Evolutionary conservation across 345 rosid species (phyloP), one percentile per base, ranked within the genome.

Genomic region (Cardamine occulta): DNA sequence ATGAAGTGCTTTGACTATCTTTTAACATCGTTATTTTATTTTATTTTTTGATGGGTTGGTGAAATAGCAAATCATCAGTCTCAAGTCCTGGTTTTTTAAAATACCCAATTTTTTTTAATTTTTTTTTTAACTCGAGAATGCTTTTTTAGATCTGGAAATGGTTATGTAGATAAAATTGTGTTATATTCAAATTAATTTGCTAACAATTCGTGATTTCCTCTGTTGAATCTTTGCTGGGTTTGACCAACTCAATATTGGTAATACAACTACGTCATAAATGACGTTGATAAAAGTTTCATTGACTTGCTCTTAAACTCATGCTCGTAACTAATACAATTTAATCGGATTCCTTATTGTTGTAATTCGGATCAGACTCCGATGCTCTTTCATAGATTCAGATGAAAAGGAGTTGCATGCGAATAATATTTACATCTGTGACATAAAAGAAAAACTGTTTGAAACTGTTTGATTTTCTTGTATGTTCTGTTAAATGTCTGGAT

Each of bases 11-110:
- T 74, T 58, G 67, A 66, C 73, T 26, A 40, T 14, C 44, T 63
- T 5, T 44, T 44, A 21, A 12, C 18, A 64, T 44, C 37, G 58
- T 73, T 55, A 23, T 57, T 40, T 49, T 32, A 56, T 42, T 35
- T 48, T 56, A 4, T 32, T 42, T 47, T 35, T n/a, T 13, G 14
- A 0, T 49, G 1, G 79, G 68, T 75, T 67, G 79, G 73, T 75
- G 34, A 40, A 74, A 60, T 58, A 5, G 23, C 47, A 57, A 28
- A 63, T 15, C 44, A 18, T 8, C 44, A 73, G 17, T 31, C 24
- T 63, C 24, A 14, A 63, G 54, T 73, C 47, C 47, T 73, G 12
- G 7, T 14, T 29, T 62, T 26, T 62, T 26, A 1, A 4, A 70
- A 58, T 11, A n/a, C 4, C 59, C 5, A 10, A 3, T 35, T 32